phyloP scores from a whole-genome alignment of 345 rosid genomes.

The Cardamine chenopodiifolia region DNA sequence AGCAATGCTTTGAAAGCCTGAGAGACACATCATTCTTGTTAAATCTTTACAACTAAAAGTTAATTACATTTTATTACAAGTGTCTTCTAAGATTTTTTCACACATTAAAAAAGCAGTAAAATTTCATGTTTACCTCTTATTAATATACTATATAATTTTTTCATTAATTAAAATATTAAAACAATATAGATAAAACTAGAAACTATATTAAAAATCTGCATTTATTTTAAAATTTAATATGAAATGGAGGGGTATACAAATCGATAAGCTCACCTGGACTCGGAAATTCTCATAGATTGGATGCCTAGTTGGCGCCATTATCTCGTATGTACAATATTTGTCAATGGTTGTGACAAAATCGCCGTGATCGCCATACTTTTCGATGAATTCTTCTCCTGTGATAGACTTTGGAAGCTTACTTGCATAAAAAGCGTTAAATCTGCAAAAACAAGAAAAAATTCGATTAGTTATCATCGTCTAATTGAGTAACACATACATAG shows the following conservation, averaged over 20 bases:
- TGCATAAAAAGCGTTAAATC: constrained; percentile 73
- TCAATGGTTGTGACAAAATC: constrained; percentile 86
- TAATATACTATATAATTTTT: too few relatives aligned
- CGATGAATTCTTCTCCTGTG: constrained; percentile 64
- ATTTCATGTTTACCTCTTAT: too few relatives aligned
- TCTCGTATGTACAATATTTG: constrained; percentile 54
- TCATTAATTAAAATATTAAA: too few relatives aligned
- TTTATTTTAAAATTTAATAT: too few relatives aligned
- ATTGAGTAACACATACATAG: neutral
- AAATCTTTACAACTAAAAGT: neutral
- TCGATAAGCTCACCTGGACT: constrained; percentile 57
- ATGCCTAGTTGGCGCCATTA: constrained; percentile 73
- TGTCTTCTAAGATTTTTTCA: too few relatives aligned
- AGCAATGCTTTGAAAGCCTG: constrained; percentile 90
- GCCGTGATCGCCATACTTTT: constrained; percentile 62
- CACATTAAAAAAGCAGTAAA: too few relatives aligned
- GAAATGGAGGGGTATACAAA: neutral
- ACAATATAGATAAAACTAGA: too few relatives aligned
- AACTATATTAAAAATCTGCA: too few relatives aligned
- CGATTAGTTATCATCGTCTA: too few relatives aligned
- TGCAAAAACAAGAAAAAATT: constrained; percentile 25
- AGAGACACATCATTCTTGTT: neutral
- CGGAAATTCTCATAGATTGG: constrained; percentile 87
- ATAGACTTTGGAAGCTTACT: constrained; percentile 66
- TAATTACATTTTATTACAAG: neutral